Conservation (phyloP, 495 filamentous ascomycete genomes). For the Aspergillus incahuasiensis region DNA sequence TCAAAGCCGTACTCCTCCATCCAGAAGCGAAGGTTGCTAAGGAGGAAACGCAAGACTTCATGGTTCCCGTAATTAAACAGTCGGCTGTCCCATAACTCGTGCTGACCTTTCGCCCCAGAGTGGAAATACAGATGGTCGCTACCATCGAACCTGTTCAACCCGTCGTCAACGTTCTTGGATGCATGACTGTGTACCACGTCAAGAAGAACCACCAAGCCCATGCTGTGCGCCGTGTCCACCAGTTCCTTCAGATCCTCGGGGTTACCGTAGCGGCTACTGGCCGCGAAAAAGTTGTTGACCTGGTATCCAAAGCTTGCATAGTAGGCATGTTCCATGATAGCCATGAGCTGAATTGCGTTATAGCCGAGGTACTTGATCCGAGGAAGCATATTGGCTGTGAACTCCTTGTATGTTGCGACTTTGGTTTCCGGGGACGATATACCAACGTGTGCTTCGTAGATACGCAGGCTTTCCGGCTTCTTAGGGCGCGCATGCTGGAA, state of each 20-base stretch:
- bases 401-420: slow-evolving; percentile 94
- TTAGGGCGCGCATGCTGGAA: slow-evolving; percentile 80
- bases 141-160: slow-evolving; percentile 91
- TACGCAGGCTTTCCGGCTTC: slow-evolving; percentile 79
- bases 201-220: slow-evolving; percentile 88
- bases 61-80: slow-evolving; percentile 96
- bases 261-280: slow-evolving; percentile 88
- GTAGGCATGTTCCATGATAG: slow-evolving; percentile 98
- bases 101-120: slow-evolving; percentile 71
- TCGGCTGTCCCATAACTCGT: slow-evolving; percentile 92
- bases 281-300: slow-evolving; percentile 97
- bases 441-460: slow-evolving; percentile 97
- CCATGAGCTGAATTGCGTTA: slow-evolving; percentile 98
- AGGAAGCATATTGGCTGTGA: slow-evolving; percentile 85
- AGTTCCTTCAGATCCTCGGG: slow-evolving; percentile 96
- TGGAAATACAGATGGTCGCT: slow-evolving; percentile 96
- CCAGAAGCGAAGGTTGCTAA: slow-evolving; percentile 96
- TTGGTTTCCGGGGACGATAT: slow-evolving; percentile 88
- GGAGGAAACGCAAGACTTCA: slow-evolving; percentile 87
- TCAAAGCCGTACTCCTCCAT: slow-evolving; percentile 98
- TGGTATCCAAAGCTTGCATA: slow-evolving; percentile 99
- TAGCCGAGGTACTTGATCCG: slow-evolving; percentile 89
- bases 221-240: slow-evolving; percentile 86
- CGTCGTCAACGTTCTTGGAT: slow-evolving; percentile 92
- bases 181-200: slow-evolving; percentile 98